Base-by-base conservation (phyloP, 1,284 basidiomycete species). In the Ganoderma lingzhi region DNA sequence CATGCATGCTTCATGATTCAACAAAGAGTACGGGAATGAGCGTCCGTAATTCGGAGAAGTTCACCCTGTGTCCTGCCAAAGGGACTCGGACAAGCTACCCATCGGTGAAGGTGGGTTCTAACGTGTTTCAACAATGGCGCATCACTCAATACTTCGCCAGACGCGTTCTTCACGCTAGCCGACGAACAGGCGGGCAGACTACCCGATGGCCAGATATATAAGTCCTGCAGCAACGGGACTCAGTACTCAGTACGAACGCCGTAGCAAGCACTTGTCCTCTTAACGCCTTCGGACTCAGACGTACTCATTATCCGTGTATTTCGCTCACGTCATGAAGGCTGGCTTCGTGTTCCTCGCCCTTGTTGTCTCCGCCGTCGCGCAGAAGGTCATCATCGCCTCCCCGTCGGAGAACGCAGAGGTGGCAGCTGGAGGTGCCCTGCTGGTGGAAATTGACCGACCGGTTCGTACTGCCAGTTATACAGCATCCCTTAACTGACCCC, bases 341-440 rank as follows among this genome's bases (percentile, higher is more conserved):
- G 62, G 66, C 66, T 56, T 59, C 59, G 32, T 59, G 17, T 67
- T 71, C 28, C 62, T 51, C 12, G 62, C 48, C 10, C 62, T 63
- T 37, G 64, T 39, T n/a, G 53, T 48, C 14, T 51, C 62, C 19
- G 62, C 62, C 32, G 45, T 41, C 19, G 62, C 28, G n/a, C 62
- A 63, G 32, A 63, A 63, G 35, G 62, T 53, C 30, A 23, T 17
- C n/a, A 53, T 63, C 45, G 62, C 62, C 10, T 51, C 48, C 15
- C 62, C 62, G 6, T 23, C 32, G 12, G 44, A 30, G 9, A 63
- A 63, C 62, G 48, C 62, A 2, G 62, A 48, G 3, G 62, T 63
- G n/a, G 14, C 51, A 35, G 62, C 62, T 1, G 62, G 62, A 17
- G 37, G 48, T 8, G 53, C 37, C n/a, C 12, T 63, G 35, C n/a